phyloP scores from a whole-genome alignment of 202 grass and related monocot species.

The Bolboschoenoplectus hybrid region DNA sequence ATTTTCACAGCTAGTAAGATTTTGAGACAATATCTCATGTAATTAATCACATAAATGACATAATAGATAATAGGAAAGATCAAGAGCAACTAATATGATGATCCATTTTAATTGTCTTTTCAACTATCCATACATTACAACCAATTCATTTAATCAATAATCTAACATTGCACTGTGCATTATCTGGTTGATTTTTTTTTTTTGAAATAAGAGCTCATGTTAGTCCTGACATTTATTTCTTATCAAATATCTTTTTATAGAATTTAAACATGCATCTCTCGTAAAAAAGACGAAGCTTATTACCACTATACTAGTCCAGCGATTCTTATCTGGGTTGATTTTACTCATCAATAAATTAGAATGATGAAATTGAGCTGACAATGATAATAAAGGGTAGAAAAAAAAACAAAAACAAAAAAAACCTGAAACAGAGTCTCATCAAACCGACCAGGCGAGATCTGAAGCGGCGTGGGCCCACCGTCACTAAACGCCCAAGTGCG shows the following conservation, averaged over 20 bases:
- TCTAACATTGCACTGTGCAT: not conserved
- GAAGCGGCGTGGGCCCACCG: slow-evolving; percentile 67
- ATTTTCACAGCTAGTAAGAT: slow-evolving; percentile 13
- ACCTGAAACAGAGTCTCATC: slow-evolving; percentile 82
- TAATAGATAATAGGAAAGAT: not conserved
- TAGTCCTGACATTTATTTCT: no score
- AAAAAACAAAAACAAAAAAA: not conserved
- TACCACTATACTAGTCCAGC: no score
- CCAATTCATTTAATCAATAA: not conserved
- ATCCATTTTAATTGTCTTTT: slow-evolving; percentile 4
- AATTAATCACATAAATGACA: not conserved
- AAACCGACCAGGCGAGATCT: slow-evolving; percentile 84
- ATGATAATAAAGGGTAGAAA: not conserved
- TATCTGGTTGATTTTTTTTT: not conserved
- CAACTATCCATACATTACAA: not conserved
- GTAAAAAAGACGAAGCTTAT: no score
- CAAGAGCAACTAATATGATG: not conserved
- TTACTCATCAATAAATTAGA: not conserved
- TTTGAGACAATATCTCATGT: not conserved
- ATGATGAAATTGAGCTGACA: not conserved
- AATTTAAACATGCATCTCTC: no score
- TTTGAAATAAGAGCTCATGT: no score
- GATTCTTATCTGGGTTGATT: not conserved
- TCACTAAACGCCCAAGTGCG: slow-evolving; percentile 87
- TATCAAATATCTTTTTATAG: no score